Base-by-base conservation (phyloP, 2,329 filamentous ascomycete species). In the Diaporthe caulivora region DNA sequence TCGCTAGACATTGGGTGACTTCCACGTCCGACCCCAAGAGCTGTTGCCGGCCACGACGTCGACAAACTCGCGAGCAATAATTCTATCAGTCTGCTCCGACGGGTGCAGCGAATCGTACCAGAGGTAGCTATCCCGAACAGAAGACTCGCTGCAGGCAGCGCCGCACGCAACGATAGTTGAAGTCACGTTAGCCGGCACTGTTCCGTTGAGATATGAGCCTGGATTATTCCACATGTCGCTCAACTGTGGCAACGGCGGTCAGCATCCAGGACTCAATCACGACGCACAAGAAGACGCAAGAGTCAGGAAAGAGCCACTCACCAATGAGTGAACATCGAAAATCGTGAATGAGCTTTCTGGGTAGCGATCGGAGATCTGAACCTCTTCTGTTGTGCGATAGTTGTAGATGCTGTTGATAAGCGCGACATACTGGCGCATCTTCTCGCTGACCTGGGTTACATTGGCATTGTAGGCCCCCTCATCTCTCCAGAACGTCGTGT, bases 21-120 rank as follows among this genome's bases (percentile, higher is more conserved):
- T 71, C 71, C 67, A 73, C 26, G 71, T 75, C 58, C 53, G 51
- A 42, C 71, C 57, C 76, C 76, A 76, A 2, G 74, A 76, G 31
- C 73, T 72, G 13, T 73, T 76, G 9, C 89, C 89, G 24, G 83
- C 80, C 9, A 91, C 80, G 0, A 90, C 86, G 24, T 85, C 82
- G 3, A 89, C 82, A 78, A 91, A 91, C 69, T 87, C 85, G 71
- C 81, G 82, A 11, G 88, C 90, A 55, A 91, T 84, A 47, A 89
- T 80, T 29, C 87, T 80, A 71, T 86, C 84, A 3, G 87, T 85
- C 80, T 89, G 86, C 82, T 90, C 86, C 55, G 86, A 87, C 2
- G 89, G 88, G 81, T 92, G 90, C 79, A 92, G 78, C 74, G 86
- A 83, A 78, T 91, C 88, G 76, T 82, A 91, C 88, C 89, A 91